phyloP scores from a whole-genome alignment of 352 stramenopile species.

The Globisporangium nagaii region DNA sequence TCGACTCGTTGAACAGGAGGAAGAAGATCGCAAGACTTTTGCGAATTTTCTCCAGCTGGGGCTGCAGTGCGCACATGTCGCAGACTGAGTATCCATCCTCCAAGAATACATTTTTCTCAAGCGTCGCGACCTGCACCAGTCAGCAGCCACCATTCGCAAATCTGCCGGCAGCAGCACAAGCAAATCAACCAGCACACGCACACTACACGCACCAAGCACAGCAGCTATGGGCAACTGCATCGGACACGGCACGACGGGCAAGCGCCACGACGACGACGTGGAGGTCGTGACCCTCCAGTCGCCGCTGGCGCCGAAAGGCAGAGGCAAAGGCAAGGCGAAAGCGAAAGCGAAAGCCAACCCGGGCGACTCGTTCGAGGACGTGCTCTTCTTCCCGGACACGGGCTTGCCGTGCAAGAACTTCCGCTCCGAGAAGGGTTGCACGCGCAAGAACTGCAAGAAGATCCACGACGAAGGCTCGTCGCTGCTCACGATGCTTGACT shows the following conservation, averaged over 20 bases:
- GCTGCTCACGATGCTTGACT: slow-evolving; percentile 46
- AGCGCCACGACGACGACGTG: not conserved
- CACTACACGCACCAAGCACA: not conserved
- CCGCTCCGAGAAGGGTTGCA: slow-evolving; percentile 38
- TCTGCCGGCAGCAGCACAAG: not conserved
- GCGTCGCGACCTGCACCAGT: not conserved
- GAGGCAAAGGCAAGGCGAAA: not conserved
- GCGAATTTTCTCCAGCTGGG: not conserved
- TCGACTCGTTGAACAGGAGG: too few species aligned
- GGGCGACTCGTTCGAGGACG: slow-evolving; percentile 64
- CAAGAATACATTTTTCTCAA: too few species aligned
- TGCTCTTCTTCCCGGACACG: slow-evolving; percentile 68
- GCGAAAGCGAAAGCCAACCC: too few species aligned
- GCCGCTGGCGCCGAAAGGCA: not conserved
- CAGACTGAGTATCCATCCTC: not conserved
- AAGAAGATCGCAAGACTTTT: not conserved
- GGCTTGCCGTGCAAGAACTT: slow-evolving; percentile 59
- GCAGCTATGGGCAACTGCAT: slow-evolving; percentile 61
- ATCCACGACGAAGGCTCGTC: slow-evolving; percentile 58
- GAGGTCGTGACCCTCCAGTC: slow-evolving; percentile 9
- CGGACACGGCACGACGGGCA: slow-evolving; percentile 9
- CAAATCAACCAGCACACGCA: not conserved
- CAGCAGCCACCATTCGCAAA: not conserved
- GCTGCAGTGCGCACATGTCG: not conserved
- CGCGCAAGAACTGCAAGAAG: slow-evolving; percentile 57